These are phyloP conservation scores for Suillus placidus DNA, from an alignment of 768 basidiomycete species.

Conservation along the genomic window DNA sequence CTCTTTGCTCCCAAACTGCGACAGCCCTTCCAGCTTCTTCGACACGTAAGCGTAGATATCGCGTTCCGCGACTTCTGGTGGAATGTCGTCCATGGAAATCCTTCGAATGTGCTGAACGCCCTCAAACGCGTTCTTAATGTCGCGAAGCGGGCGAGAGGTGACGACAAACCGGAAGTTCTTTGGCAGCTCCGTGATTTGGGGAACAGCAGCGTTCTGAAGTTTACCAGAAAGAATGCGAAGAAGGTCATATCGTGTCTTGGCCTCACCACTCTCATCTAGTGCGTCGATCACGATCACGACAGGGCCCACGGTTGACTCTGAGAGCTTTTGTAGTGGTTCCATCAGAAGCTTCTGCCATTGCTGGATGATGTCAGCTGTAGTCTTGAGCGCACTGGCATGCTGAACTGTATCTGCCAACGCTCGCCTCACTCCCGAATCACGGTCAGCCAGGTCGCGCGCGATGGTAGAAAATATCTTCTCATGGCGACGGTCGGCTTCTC, in stretches of 20 bases:
- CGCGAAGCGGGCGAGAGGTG: conserved; percentile 2
- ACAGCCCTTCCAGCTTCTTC: too few species aligned
- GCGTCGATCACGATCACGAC: conserved; percentile 30
- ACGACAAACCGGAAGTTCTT: conserved; percentile 10
- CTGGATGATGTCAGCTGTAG: background rate
- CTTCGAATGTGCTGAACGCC: background rate
- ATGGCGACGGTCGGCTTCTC: too few species aligned
- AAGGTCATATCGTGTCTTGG: conserved; percentile 11
- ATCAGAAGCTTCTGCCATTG: conserved; percentile 24
- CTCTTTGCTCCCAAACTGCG: too few species aligned
- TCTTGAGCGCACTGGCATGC: background rate
- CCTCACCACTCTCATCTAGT: conserved; percentile 19
- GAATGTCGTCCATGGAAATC: background rate
- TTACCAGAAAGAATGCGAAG: conserved; percentile 12
- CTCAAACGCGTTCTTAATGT: background rate
- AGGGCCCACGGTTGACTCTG: conserved; percentile 17
- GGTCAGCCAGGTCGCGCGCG: conserved; percentile 11
- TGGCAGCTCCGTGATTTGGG: conserved; percentile 6
- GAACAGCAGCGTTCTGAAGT: too few species aligned
- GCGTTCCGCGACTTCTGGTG: too few species aligned
- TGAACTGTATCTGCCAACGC: background rate
- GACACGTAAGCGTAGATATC: too few species aligned
- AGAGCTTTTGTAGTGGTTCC: conserved; percentile 10
- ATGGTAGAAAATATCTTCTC: too few species aligned
- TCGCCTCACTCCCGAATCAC: background rate